These are phyloP conservation scores for Fusarium chlamydosporum DNA, from an alignment of 2,329 filamentous ascomycete species.

Conservation along the genomic window DNA sequence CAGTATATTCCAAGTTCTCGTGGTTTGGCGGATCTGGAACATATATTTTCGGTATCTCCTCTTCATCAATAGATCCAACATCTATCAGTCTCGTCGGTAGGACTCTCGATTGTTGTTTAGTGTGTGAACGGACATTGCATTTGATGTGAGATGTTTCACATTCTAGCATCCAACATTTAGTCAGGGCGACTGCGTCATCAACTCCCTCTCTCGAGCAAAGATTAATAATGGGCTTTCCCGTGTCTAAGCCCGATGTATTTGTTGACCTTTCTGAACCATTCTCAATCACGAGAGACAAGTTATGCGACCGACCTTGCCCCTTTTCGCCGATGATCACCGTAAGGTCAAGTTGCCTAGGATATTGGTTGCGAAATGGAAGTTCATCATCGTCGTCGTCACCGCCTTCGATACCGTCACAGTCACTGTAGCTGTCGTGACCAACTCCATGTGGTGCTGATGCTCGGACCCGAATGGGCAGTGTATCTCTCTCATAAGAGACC, in stretches of 20 bases:
- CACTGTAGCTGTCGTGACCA: background rate
- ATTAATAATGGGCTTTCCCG: background rate
- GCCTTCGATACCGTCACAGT: background rate
- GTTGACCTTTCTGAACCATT: background rate
- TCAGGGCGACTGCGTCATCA: background rate
- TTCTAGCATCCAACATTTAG: background rate
- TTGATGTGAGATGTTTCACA: background rate
- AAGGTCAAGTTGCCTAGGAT: background rate
- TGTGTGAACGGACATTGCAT: background rate
- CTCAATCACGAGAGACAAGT: background rate
- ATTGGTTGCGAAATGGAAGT: background rate
- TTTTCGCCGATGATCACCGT: background rate
- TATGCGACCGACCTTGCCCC: background rate
- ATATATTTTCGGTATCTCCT: background rate
- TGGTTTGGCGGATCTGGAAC: background rate
- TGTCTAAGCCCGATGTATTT: too few species aligned
- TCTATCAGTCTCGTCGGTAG: slow-evolving; percentile 9
- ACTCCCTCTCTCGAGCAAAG: background rate
- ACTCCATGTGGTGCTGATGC: background rate
- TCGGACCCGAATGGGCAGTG: background rate
- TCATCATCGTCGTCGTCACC: background rate
- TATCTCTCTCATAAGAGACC: background rate
- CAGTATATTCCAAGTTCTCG: background rate
- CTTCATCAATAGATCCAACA: background rate
- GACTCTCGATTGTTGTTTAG: background rate